Base-by-base conservation (phyloP, 495 filamentous ascomycete genomes). In the Xylona heveae region DNA sequence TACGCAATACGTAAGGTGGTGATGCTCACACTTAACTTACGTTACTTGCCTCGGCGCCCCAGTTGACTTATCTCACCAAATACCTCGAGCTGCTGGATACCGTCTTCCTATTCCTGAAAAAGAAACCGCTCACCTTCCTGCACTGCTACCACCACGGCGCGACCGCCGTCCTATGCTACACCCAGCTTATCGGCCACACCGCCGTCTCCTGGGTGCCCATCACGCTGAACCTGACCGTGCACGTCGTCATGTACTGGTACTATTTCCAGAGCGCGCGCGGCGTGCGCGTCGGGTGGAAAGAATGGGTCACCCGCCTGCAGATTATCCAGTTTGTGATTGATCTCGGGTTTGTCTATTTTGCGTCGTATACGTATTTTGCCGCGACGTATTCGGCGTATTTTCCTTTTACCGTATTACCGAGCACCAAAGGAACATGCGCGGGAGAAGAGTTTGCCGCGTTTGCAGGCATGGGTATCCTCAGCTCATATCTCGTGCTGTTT, bases 101-200 rank as follows among this genome's bases (percentile, higher is more conserved):
- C 36, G 58, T 70, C 45, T 77, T 77, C 57, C 61, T 77, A 10
- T 62, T 74, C 48, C 59, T 77, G 39, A 77, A 77, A 57, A 77
- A 75, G 61, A 77, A 77, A 51, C 71, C 71, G n/a, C 49, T 77
- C 50, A 77, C 71, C 43, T 77, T 77, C 60, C 65, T 77, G 36
- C 71, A 77, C 57, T 74, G 71, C 45, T 77, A 77, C 50, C 71
- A 77, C 59, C 71, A 77, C 50, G 71, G 71, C 42, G 71, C 71
- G 36, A 77, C 71, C 16, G 71, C 71, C 33, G 58, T 74, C 19
- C 61, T 77, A 27, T 77, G 71, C 62, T 77, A 72, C 53, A 74
- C 70, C 33, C 71, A 77, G 49, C 59, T 77, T 31, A 64, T 74
- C 41, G 71, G 71, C 35, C 49, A 65, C 49, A 77, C 71, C 24